Base-by-base conservation (phyloP, 129 eudicot species). In the Smallanthus sonchifolius region DNA sequence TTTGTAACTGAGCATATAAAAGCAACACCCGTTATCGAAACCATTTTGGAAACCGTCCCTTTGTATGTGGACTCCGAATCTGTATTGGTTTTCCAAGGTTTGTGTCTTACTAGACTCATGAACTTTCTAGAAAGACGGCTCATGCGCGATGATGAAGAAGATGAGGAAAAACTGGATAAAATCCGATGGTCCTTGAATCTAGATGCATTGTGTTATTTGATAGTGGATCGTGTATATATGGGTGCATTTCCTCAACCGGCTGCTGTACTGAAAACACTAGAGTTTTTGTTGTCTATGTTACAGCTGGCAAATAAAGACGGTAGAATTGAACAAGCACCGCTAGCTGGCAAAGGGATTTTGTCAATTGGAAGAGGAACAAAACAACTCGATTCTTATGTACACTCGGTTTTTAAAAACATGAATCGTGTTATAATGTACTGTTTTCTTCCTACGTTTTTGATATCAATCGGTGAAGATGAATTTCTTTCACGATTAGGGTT, bases 241-340 rank as follows among this genome's bases (percentile, higher is more conserved):
- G 99, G 99, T 70, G 99, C 89, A 44, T 95, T 95, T 73, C 99
- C 99, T 16, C 96, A 86, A 83, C 97, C 99, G 0, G 86, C 84
- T 76, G 90, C 87, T 52, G 96, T 95, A 56, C 63, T 95, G 67
- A 87, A 88, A 70, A 86, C 94, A 45, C 85, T 95, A 20, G 99
- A 95, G 62, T 95, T 95, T 74, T 76, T 95, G 82, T 67, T 95
- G 72, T 91, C 99, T 24, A 88, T 95, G 92, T 79, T 95, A 61
- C 99, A 95, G 85, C 79, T 95, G 86, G 99, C 99, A 39, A 95
- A 95, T 73, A 95, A 95, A 84, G 96, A 88, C 51, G 99, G 99
- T 30, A 88, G 99, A 56, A 83, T 95, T 64, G 99, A 95, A 83
- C 97, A 87, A 70, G 83, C 92, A 65, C 67, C 77, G 49, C 95